phyloP scores from a whole-genome alignment of 305 asterid species.

The Rubia peregrina region DNA sequence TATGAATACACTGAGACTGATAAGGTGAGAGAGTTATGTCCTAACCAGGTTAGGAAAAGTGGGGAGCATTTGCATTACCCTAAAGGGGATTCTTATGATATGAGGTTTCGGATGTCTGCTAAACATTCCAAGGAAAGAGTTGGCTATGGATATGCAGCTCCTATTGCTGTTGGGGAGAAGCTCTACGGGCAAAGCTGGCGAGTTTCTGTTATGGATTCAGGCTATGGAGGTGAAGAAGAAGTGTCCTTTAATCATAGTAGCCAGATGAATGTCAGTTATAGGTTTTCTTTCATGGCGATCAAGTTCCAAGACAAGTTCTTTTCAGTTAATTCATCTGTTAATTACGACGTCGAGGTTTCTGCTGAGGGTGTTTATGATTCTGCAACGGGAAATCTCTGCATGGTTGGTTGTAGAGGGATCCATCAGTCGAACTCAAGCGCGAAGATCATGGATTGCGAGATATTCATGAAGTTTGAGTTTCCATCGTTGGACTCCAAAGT shows the following conservation, averaged over 20 bases:
- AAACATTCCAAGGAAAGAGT: slow-evolving; percentile 12
- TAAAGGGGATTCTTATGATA: slow-evolving; percentile 32
- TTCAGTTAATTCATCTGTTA: slow-evolving; percentile 15
- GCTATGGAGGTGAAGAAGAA: slow-evolving; percentile 12
- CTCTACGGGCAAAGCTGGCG: not conserved
- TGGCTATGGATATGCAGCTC: slow-evolving; percentile 41
- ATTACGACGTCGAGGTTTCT: slow-evolving; percentile 21
- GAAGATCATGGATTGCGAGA: slow-evolving; percentile 42
- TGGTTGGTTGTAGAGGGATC: slow-evolving; percentile 60
- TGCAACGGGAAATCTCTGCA: slow-evolving; percentile 51
- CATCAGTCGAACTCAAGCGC: not conserved
- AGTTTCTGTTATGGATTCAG: not conserved
- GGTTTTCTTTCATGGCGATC: slow-evolving; percentile 16
- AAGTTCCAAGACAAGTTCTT: not conserved
- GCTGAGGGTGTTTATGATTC: slow-evolving; percentile 59
- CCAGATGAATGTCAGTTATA: slow-evolving; percentile 43
- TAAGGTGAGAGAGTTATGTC: slow-evolving; percentile 31
- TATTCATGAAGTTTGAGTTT: slow-evolving; percentile 35
- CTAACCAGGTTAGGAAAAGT: slow-evolving; percentile 15
- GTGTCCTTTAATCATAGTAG: not conserved
- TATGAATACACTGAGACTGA: slow-evolving; percentile 48
- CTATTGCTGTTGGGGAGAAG: slow-evolving; percentile 37
- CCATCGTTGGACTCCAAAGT: slow-evolving; percentile 24
- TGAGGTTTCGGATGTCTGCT: slow-evolving; percentile 38
- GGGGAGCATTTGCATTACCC: slow-evolving; percentile 28